Evolutionary conservation across 1,284 basidiomycete species (phyloP), one percentile per base, ranked within the genome.

Genomic region (Melampsora americana): DNA sequence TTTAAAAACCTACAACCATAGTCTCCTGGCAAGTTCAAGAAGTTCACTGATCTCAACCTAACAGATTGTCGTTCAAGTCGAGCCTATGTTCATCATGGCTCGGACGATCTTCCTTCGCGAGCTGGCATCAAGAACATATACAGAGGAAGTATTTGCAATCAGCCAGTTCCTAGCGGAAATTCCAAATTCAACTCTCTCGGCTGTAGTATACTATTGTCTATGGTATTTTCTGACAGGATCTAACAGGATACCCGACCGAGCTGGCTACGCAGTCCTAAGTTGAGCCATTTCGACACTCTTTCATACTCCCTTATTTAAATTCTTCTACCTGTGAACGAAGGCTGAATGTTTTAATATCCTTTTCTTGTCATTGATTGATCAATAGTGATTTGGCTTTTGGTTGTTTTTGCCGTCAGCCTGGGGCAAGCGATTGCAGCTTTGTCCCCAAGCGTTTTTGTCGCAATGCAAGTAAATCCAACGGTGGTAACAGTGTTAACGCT

Each of bases 41-140:
- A 50, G 81, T 82, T 66, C 84, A 82, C 26, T 39, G 85, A 86
- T 23, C 86, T 92, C 65, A 82, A 91, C 39, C 90, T 91, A 26
- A 89, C 89, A 92, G 79, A 85, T 92, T 79, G 90, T 92, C 86
- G 84, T 87, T 1, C 90, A 92, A 83, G 89, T 94, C 77, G 90
- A 93, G 83, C 92, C 93, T 0, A 84, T 92, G 84, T 95, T 92
- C 86, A 91, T 95, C 80, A 86, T 89, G 83, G 90, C 90, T 78
- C 86, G 92, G 82, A 85, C 85, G 82, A 88, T 86, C 50, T 90
- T 90, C 82, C 87, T 90, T 78, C 87, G 91, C 82, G 89, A 89
- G 79, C 80, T 83, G 0, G 82, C 81, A 20, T 84, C 84, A 65
- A 85, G 84, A 81, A 90, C 91, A 78, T 92, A 92, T 82, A 90